Evolutionary conservation across 2,329 filamentous ascomycete species (phyloP), one percentile per base, ranked within the genome.

Genomic region (Anisogramma anomala): DNA sequence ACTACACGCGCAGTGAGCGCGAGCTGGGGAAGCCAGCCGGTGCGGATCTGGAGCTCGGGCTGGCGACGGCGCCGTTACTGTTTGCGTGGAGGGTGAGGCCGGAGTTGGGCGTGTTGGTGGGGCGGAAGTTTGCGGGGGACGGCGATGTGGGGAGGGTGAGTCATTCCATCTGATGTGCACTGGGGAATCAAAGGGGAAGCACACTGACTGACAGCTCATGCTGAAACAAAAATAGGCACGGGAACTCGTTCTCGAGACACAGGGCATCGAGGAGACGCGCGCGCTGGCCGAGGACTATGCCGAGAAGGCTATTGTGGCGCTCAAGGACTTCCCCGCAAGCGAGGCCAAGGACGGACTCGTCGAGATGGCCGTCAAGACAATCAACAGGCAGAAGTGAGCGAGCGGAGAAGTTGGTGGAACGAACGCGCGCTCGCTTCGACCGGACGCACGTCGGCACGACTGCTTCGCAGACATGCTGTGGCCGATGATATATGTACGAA

Each of bases 1-100:
- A 98, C 61, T 98, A 96, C 60, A 96, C 91, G 0, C 76, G 86
- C 47, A 86, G 75, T 41, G 86, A 79, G 31, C 72, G 76, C 45
- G 87, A 95, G 58, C 67, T 98, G 31, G 91, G 91, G 18, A 98
- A 98, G 65, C 91, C 91, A 2, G 85, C 89, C 4, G 91, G 89
- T 30, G 91, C 91, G 22, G 91, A 98, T 62, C 63, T 98, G 48
- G 86, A 96, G 63, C 68, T 98, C 22, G 91, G 91, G 4, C 71
- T 98, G 43, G 91, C 91, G 32, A 98, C 91, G 10, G 91, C 91
- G 10, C 91, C 91, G 13, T 65, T 98, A 49, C 66, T 98, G 31
- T 98, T 96, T 66, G 91, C 91, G 1, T 98, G 91, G 91, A 88
- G 88, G 65, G 75, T 82, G 50, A 84, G 84, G 54, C 76, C 79